Percentiles rank a stretch among this genome's conserved stretches.
These are phyloP conservation scores for Dipteronia dyeriana DNA, from an alignment of 345 rosid genomes.

Conservation along the genomic window DNA sequence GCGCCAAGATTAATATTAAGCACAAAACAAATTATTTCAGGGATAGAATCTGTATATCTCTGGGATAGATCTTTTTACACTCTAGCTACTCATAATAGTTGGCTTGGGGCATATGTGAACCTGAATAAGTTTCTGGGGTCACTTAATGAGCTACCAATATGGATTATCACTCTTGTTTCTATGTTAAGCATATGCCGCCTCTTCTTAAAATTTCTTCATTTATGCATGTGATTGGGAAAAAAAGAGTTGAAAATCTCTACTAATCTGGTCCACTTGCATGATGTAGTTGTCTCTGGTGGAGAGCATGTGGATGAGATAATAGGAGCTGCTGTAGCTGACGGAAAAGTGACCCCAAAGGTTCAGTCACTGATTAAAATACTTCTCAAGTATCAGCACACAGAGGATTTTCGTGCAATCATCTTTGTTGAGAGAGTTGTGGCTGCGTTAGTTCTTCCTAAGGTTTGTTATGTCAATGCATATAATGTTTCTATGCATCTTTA, in stretches of 20 bases:
- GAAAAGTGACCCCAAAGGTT: constrained; percentile 98
- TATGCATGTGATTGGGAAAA: constrained; percentile 1
- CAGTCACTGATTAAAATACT: constrained; percentile 87
- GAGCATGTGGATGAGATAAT: constrained; percentile 93
- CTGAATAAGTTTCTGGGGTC: constrained; percentile 12
- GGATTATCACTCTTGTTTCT: constrained; percentile 1
- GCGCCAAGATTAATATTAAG: neutral
- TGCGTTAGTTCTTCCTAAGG: constrained; percentile 99
- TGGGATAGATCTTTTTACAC: neutral
- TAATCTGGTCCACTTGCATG: constrained; percentile 24
- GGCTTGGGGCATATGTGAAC: constrained; percentile 9
- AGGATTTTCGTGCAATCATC: constrained; percentile 97
- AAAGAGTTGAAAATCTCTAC: constrained; percentile 4
- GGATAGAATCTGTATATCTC: neutral
- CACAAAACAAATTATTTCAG: constrained; percentile 4
- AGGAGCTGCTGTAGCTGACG: constrained; percentile 99
- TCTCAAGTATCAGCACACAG: constrained; percentile 79
- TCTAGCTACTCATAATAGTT: neutral
- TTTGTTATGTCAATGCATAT: constrained; percentile 23
- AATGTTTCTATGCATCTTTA: constrained; percentile 1
- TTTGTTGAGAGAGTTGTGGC: constrained; percentile 98
- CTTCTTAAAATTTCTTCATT: neutral
- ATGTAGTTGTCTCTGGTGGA: constrained; percentile 89
- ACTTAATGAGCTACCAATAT: constrained; percentile 3
- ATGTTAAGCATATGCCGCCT: neutral